Evolutionary conservation across 768 basidiomycete genomes (phyloP), one percentile per base, ranked within the genome.

Genomic region (Mycena alexandri): DNA sequence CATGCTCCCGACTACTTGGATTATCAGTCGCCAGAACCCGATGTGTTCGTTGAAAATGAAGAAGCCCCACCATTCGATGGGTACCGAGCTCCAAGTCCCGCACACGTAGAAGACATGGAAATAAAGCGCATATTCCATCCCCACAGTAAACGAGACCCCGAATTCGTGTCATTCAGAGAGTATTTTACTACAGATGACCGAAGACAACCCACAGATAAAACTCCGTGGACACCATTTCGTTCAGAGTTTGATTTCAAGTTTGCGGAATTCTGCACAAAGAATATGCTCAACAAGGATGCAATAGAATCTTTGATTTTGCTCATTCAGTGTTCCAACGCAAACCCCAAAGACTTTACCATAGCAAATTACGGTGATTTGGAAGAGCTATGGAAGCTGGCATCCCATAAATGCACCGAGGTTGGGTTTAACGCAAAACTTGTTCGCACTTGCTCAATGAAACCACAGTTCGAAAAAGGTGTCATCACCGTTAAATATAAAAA

Each of bases 401-500:
- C 61, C 2, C 62, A 63, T 29, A 63, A 63, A 48, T 55, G 52
- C 44, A 63, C 62, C 7, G 25, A 25, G 16, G 62, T 47, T 21
- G 1, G 53, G 16, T 22, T 54, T 29, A 6, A 29, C 47, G 48
- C 16, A 2, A 59, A 2, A 5, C 3, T 8, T 21, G 22, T 48
- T n/a, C 21, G 5, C n/a, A 4, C 22, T 21, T 21, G 33, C 65
- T 58, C 9, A 58, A 34, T 1, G 12, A 9, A 19, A 25, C 61
- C 3, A 44, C 17, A 60, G 58, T 59, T 47, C 34, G 29, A 59
- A 29, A 33, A 36, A 36, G 43, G 33, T n/a, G 34, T 63, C 7
- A 57, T 79, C 42, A 24, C 29, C 3, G 71, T 74, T 16, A 41
- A 47, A 11, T 75, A 74, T 52, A 70, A 71, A 9, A 59, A 67